Conservation (phyloP, 768 basidiomycete species). For the Boletus rubroflammeus region DNA sequence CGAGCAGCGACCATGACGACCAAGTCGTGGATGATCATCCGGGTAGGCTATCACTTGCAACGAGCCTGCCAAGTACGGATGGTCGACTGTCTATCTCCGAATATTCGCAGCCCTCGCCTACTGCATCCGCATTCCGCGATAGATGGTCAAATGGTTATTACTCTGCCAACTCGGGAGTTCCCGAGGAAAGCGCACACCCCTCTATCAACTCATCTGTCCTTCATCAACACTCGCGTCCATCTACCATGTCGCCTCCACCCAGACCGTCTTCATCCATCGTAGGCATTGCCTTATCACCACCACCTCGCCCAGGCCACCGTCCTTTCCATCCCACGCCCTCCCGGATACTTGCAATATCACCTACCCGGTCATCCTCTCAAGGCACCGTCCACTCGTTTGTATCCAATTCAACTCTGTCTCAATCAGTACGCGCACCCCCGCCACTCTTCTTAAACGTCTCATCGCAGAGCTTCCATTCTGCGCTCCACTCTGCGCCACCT, state of each 20-base stretch:
- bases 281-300: conserved; percentile 55
- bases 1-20: conserved; percentile 41
- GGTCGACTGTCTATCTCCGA: conserved; percentile 58
- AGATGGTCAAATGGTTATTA: conserved; percentile 37
- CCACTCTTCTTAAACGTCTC: conserved; percentile 47
- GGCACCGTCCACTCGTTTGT: conserved; percentile 30
- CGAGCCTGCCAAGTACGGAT: conserved; percentile 42
- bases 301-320: conserved; percentile 30
- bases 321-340: conserved; percentile 20
- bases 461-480: conserved; percentile 37
- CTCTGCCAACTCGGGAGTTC: conserved; percentile 25
- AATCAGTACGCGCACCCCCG: conserved; percentile 13
- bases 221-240: conserved; percentile 20
- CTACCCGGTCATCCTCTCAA: conserved; percentile 29
- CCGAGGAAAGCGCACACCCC: conserved; percentile 7
- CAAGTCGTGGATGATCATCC: conserved; percentile 25
- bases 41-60: conserved; percentile 45
- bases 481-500: conserved; percentile 58
- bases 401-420: conserved; percentile 26
- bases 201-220: conserved; percentile 22
- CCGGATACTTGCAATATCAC: conserved; percentile 14
- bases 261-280: conserved; percentile 59
- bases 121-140: conserved; percentile 78
- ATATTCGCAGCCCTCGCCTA: conserved; percentile 70
- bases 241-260: conserved; percentile 53